Evolutionary conservation across 192 early-diverging fungal species (phyloP).

Genomic region (Phlyctochytrium arcticum): DNA sequence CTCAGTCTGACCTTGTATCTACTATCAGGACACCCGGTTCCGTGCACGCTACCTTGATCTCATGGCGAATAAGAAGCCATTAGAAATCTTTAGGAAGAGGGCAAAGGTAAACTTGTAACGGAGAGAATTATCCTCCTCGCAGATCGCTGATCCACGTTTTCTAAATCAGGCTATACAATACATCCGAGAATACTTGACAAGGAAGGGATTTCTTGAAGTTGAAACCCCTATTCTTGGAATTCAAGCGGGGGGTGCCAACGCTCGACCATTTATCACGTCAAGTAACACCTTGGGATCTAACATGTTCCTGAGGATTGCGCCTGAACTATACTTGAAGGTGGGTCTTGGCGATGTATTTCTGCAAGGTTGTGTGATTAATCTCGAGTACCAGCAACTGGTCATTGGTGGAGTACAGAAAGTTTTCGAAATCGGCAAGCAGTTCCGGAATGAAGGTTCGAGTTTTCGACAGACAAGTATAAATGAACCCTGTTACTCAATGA

Average conservation of each 20-base stretch:
- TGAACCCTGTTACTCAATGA: neutral
- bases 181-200: conserved; percentile 62
- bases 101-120: conserved; percentile 40
- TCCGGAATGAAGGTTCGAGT: conserved; percentile 68
- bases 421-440: conserved; percentile 87
- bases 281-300: conserved; percentile 60
- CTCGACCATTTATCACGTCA: conserved; percentile 72
- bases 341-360: neutral
- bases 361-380: too few species aligned
- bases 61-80: conserved; percentile 58
- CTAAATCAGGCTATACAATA: conserved; percentile 48
- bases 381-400: conserved; percentile 75
- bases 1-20: neutral
- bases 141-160: neutral
- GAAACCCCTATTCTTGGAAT: conserved; percentile 78
- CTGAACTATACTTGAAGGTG: conserved; percentile 81
- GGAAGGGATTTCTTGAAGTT: conserved; percentile 70
- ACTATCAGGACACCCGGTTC: conserved; percentile 57
- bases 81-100: conserved; percentile 52
- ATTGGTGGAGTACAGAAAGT: conserved; percentile 81
- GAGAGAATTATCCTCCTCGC: neutral
- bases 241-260: conserved; percentile 75
- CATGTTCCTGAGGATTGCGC: conserved; percentile 76
- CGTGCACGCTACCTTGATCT: conserved; percentile 72
- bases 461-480: neutral